Percentiles rank a stretch among this genome's conserved stretches.
Evolutionary conservation across 2,329 filamentous ascomycete genomes (phyloP).

Genomic region (Diaporthe citrichinensis): DNA sequence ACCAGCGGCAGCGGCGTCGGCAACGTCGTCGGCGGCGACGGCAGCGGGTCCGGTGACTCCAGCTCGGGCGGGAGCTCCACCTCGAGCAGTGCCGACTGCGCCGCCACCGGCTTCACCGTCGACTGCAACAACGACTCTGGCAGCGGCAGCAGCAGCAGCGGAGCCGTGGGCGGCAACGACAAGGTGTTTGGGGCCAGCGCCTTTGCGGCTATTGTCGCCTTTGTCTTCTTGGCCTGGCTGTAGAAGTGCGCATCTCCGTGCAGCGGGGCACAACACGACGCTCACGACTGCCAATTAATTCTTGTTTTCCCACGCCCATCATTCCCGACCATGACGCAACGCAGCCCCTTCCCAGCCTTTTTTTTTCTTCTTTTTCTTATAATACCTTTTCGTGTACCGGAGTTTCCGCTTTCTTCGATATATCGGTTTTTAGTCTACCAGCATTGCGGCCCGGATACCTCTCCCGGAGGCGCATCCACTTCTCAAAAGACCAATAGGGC

Average conservation of each 20-base stretch:
- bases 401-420: not conserved
- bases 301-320: not conserved
- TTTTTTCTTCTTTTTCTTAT: not conserved
- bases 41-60: slow-evolving; percentile 44
- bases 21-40: slow-evolving; percentile 42
- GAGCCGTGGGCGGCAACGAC: slow-evolving; percentile 43
- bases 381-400: slow-evolving; percentile 16
- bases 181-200: slow-evolving; percentile 48
- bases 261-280: not conserved
- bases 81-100: slow-evolving; percentile 49
- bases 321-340: slow-evolving; percentile 29
- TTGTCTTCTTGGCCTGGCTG: slow-evolving; percentile 52
- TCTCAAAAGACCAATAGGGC: not conserved
- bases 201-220: slow-evolving; percentile 53
- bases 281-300: slow-evolving; percentile 10
- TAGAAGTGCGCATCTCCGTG: slow-evolving; percentile 39
- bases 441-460: not conserved
- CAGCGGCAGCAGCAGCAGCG: slow-evolving; percentile 39
- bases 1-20: slow-evolving; percentile 47
- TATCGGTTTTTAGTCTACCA: slow-evolving; percentile 23
- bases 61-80: slow-evolving; percentile 43
- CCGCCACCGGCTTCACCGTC: slow-evolving; percentile 57
- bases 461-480: not conserved
- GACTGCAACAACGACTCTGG: slow-evolving; percentile 48
- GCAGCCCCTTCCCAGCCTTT: not conserved